Conservation (phyloP, 2,329 filamentous ascomycete genomes). For the Coleophoma eucalyptorum region DNA sequence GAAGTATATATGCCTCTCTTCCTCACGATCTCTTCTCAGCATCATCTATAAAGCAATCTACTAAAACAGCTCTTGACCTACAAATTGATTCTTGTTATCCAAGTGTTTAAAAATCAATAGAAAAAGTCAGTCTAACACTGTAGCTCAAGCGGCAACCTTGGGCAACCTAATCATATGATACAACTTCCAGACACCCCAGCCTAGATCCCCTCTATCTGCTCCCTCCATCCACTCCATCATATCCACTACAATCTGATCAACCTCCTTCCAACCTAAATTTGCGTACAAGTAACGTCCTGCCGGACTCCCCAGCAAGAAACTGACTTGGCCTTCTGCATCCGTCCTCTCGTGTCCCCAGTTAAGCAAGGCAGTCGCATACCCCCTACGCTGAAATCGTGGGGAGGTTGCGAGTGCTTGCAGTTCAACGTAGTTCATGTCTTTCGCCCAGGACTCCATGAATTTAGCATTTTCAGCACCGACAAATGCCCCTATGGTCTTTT, state of each 20-base stretch:
- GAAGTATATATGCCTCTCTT: too few species aligned
- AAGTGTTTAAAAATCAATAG: too few species aligned
- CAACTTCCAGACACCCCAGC: not conserved
- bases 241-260: not conserved
- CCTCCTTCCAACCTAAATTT: not conserved
- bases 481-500: not conserved
- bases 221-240: not conserved
- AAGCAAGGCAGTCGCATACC: not conserved
- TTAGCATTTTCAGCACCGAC: not conserved
- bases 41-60: too few species aligned
- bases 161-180: not conserved
- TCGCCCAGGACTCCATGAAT: not conserved
- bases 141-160: not conserved
- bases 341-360: not conserved
- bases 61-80: too few species aligned
- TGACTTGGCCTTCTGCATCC: not conserved
- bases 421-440: not conserved
- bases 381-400: not conserved
- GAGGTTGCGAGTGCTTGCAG: not conserved
- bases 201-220: not conserved
- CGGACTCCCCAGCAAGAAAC: not conserved
- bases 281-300: not conserved
- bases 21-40: too few species aligned
- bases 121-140: too few species aligned
- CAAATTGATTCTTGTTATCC: too few species aligned